Base-by-base conservation (phyloP, 805 yeast species). In the Kluyveromyces dobzhanskii region DNA sequence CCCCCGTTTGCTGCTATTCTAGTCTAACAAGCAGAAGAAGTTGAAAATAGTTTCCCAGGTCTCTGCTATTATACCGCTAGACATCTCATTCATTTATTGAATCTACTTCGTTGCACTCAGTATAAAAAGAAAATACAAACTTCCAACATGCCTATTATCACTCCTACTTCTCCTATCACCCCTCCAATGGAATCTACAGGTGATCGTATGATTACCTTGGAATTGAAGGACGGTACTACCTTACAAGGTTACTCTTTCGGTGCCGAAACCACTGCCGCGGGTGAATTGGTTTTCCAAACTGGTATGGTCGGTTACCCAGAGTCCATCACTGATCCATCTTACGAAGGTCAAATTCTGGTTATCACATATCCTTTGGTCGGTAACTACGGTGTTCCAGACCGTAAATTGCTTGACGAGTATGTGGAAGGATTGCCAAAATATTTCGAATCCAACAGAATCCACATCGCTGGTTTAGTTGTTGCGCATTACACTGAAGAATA, bases 221-320 rank as follows among this genome's bases (percentile, higher is more conserved):
- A 88, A 66, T 76, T 92, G 52, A 82, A 83, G 53, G 87, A 85
- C 62, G 96, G 96, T 51, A 64, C 78, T 47, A 76, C 80, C 42
- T 73, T 90, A 53, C 92, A 86, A 66, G 98, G 98, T 67, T 86
- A 83, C 69, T 90, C 97, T 16, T 92, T 92, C 56, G 98, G 98
- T 72, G 95, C 97, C 40, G 80, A 80, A 46, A 76, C 72, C 44
- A 63, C 95, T 18, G 77, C 79, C 41, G 94, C 97, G 41, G 98
- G 98, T 74, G 98, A 92, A 69, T 77, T 94, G 54, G 98, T 92
- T 44, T 92, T 92, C 78, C 97, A 94, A 67, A 92, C 98, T 47
- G 97, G 98, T 71, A 88, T 92, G 96, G 97, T 92, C 52, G 98
- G 98, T 46, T 92, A 92, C 64, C 98, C 97, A 30, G 98, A 92